Percentiles rank a stretch among this genome's conserved stretches.
These are phyloP conservation scores for Hydrangea macrophylla DNA, from an alignment of 148 eudicot species.

Conservation along the genomic window DNA sequence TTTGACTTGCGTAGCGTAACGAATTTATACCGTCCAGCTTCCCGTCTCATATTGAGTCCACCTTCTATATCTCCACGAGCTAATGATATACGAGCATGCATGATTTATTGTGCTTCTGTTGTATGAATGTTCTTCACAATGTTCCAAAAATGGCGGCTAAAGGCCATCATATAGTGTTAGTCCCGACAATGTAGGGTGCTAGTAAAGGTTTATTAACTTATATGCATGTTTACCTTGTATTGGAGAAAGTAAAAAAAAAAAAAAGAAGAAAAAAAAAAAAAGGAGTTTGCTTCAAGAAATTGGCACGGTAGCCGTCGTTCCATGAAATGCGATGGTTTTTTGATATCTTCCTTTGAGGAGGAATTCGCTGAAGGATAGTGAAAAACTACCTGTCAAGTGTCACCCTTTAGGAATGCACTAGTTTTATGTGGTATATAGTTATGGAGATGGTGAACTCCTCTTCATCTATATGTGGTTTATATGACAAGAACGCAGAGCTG, in stretches of 20 bases:
- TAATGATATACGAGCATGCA: neutral
- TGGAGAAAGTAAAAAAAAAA: too few relatives aligned
- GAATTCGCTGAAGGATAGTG: neutral
- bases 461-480: neutral
- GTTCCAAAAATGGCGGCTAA: neutral
- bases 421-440: neutral
- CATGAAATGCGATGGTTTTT: neutral
- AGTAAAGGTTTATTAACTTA: neutral
- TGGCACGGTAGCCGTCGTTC: neutral
- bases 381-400: neutral
- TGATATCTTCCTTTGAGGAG: neutral
- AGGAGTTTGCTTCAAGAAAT: neutral
- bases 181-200: neutral
- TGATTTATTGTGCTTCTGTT: neutral
- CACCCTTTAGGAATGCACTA: neutral
- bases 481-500: neutral
- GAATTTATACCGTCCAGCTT: too few relatives aligned
- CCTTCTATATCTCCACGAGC: neutral
- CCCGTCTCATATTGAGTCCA: too few relatives aligned
- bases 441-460: neutral
- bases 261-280: too few relatives aligned
- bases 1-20: too few relatives aligned
- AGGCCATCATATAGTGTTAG: neutral
- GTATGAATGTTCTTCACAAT: neutral
- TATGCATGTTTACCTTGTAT: too few relatives aligned